Evolutionary conservation across 2,329 filamentous ascomycete genomes (phyloP).

Genomic region (Coleophoma crateriformis): DNA sequence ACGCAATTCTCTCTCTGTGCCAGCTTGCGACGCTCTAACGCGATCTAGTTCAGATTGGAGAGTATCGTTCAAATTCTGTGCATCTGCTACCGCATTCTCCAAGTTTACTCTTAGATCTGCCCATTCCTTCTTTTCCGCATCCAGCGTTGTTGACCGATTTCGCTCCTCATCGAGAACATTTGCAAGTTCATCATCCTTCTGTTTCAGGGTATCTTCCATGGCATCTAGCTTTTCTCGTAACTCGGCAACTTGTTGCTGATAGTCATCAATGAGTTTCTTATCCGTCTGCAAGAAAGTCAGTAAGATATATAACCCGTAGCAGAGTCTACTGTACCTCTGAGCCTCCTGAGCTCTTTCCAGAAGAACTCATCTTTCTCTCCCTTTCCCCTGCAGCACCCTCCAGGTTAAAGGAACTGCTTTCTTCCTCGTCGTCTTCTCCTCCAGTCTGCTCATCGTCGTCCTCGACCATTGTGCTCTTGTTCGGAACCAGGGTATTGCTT

Average conservation of each 20-base stretch:
- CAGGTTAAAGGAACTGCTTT: conserved; percentile 59
- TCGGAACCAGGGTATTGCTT: conserved; percentile 93
- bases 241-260: conserved; percentile 70
- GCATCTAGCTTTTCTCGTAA: conserved; percentile 68
- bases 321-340: conserved; percentile 31
- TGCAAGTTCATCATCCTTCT: conserved; percentile 67
- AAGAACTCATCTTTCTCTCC: conserved; percentile 25
- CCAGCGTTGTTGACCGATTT: conserved; percentile 42
- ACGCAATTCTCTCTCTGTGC: conserved; percentile 56
- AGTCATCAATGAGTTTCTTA: conserved; percentile 71
- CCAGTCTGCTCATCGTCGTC: conserved; percentile 64
- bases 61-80: conserved; percentile 71
- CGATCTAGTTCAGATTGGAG: conserved; percentile 75
- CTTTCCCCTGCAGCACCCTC: conserved; percentile 33
- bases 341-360: conserved; percentile 24
- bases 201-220: conserved; percentile 64
- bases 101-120: conserved; percentile 59
- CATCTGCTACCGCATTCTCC: conserved; percentile 68
- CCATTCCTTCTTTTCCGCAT: conserved; percentile 67
- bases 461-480: conserved; percentile 96
- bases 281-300: conserved; percentile 43
- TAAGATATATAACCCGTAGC: conserved; percentile 7
- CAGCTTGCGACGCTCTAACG: conserved; percentile 62
- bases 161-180: conserved; percentile 54
- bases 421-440: conserved; percentile 73